Conservation (phyloP, 2,329 filamentous ascomycete species). For the Aureobasidium sp. region DNA sequence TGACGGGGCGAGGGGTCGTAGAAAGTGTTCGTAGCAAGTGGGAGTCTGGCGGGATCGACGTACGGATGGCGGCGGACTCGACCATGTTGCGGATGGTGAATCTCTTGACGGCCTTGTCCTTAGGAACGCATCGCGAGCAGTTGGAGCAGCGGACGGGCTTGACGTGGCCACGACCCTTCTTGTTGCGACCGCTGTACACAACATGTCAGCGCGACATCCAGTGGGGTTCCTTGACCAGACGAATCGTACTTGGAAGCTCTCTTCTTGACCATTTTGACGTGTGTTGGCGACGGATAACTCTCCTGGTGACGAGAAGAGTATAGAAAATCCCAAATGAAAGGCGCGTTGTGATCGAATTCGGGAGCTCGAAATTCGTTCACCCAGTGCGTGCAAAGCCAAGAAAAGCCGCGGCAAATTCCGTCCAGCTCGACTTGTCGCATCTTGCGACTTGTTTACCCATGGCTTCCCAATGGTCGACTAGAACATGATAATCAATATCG, state of each 20-base stretch:
- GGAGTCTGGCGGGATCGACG: conserved; percentile 37
- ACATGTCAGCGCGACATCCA: conserved; percentile 9
- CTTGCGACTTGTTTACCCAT: not conserved
- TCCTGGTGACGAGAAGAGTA: not conserved
- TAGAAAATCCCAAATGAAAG: conserved; percentile 1
- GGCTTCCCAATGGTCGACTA: not conserved
- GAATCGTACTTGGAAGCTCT: conserved; percentile 59
- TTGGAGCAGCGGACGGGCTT: conserved; percentile 96
- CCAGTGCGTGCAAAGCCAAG: not conserved
- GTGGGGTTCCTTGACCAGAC: conserved; percentile 15
- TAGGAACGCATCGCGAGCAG: conserved; percentile 77
- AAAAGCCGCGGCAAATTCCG: not conserved
- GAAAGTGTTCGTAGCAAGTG: not conserved
- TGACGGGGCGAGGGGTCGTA: not conserved
- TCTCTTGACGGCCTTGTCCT: conserved; percentile 99
- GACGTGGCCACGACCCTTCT: conserved; percentile 99
- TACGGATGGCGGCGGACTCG: conserved; percentile 99
- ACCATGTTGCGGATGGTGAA: conserved; percentile 99
- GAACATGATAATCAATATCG: not conserved
- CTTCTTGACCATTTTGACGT: conserved; percentile 63
- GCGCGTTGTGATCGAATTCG: not conserved
- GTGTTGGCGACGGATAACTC: conserved; percentile 4
- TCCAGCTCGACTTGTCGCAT: not conserved
- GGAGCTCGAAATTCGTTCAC: too few relatives aligned
- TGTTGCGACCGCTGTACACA: conserved; percentile 80